Base-by-base conservation (phyloP, 2,329 filamentous ascomycete genomes). In the Alternaria brassicae region DNA sequence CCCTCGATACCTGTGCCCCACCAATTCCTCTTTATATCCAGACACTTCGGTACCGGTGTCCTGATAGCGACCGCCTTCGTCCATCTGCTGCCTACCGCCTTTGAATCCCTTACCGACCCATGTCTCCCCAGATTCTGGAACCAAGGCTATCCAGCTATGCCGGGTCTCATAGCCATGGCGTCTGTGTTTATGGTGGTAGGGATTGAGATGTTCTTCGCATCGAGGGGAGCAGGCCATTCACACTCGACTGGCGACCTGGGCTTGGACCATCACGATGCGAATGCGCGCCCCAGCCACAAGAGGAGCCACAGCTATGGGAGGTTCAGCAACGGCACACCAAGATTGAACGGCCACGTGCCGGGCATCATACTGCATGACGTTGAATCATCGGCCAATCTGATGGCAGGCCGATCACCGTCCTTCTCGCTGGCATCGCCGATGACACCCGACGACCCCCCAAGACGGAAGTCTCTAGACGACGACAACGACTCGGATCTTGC, bases 171-270 rank as follows among this genome's bases (percentile, higher is more conserved):
- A 49, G 77, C 77, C 45, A 79, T 79, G 77, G 66, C 67, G 4
- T 70, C 77, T 0, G 77, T 80, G 19, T 79, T 81, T 59, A 81
- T 91, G 4, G 93, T 97, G 3, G 91, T 96, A 6, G 86, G 88
- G 2, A 85, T 97, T 52, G 94, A 98, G 77, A 96, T 95, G 80
- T 92, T 93, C 75, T 89, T 98, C 67, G 93, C 92, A 0, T 90
- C 89, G 53, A 84, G 85, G 72, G 87, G 87, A 5, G 86, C 86
- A 8, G 82, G 82, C 15, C 86, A 89, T 72, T 81, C 83, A 47
- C 86, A 89, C 71, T 78, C 80, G 12, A 81, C 77, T 30, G 84
- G 84, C 59, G 79, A 79, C 2, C 64, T 79, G 45, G 66, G 69
- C 32, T 68, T 66, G 10, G 72, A 70, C 40, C 65, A 66, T 37